Base-by-base conservation (phyloP, 2,329 filamentous ascomycete genomes). In the Pseudogymnoascus sp. region DNA sequence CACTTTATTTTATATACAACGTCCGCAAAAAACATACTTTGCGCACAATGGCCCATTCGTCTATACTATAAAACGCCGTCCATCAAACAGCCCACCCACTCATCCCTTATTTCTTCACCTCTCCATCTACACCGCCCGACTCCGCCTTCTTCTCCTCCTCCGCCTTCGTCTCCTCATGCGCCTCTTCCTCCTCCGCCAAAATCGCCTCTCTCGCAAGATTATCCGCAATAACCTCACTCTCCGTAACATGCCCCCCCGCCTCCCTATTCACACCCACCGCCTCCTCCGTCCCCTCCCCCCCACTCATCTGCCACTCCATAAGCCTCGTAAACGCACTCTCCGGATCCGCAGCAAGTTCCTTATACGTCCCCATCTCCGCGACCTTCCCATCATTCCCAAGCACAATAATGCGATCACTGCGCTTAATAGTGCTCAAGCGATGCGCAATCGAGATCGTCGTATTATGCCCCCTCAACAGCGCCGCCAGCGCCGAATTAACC, bases 241-340 rank as follows among this genome's bases (percentile, higher is more conserved):
- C 66, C 5, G 72, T 72, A 3, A 73, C 64, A 43, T 70, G 69
- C 4, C 71, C 71, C 64, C 69, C 67, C 1, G 65, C 60, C 60
- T 73, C 70, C 39, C n/a, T 37, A 8, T 62, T 65, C 3, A 64
- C 51, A 3, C 48, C 16, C 10, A 7, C 51, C 36, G 67, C 61
- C 60, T 79, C 77, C 3, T 81, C 75, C 0, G 80, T 75, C 7
- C 80, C 72, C 64, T 96, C 92, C 7, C 90, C 89, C 11, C 93
- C 93, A 71, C 84, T 95, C 85, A 98, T 90, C 78, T 99, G 95
- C 93, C 93, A 98, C 77, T 98, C 93, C 95, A 99, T 99, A 62
- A 99, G 81, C 77, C 90, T 95, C 71, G 88, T 93, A 73, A 99
- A 99, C 1, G 93, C 92, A 62, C 93, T 96, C 8, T 89, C 80